Conservation (phyloP, 2,329 filamentous ascomycete genomes). For the Colletotrichum phormii region DNA sequence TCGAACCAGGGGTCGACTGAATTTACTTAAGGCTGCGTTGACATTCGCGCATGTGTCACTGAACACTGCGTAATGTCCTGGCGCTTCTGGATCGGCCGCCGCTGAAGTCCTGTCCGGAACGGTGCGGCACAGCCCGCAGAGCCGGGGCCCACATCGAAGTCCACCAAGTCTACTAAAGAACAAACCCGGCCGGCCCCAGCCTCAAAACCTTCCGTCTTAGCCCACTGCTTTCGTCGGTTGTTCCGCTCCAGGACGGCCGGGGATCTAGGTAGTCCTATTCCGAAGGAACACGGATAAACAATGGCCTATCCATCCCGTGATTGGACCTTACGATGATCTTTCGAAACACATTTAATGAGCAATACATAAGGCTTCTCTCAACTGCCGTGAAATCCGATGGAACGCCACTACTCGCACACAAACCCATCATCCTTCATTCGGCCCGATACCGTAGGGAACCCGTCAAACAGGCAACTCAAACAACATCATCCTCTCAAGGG, state of each 20-base stretch:
- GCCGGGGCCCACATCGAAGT: neutral
- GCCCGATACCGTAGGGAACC: neutral
- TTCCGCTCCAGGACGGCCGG: neutral
- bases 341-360: neutral
- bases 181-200: neutral
- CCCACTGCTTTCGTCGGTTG: neutral
- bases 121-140: neutral
- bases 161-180: neutral
- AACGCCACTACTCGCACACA: neutral
- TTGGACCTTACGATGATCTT: neutral
- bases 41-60: neutral
- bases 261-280: neutral
- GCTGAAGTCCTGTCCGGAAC: neutral
- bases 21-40: neutral
- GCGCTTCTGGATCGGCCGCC: neutral
- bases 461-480: neutral
- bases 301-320: neutral
- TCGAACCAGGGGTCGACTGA: neutral
- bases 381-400: neutral
- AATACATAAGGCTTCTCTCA: neutral
- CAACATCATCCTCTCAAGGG: neutral
- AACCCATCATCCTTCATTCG: neutral
- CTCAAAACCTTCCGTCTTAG: neutral
- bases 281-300: neutral
- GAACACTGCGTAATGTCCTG: neutral